Conservation (phyloP, 495 filamentous ascomycete species). For the Acidomyces sp. region DNA sequence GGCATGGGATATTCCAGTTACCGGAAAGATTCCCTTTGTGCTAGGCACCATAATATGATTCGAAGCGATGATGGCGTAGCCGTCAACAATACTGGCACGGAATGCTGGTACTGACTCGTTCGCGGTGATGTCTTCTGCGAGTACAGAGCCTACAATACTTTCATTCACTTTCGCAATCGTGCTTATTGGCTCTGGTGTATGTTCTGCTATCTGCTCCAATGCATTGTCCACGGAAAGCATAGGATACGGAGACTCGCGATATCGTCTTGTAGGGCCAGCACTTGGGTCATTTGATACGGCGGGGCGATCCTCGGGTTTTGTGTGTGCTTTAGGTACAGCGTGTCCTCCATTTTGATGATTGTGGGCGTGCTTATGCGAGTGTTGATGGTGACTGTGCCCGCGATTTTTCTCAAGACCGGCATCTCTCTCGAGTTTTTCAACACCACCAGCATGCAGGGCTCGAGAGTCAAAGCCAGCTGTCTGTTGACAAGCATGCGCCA, state of each 20-base stretch:
- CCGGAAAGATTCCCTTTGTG: slow-evolving; percentile 68
- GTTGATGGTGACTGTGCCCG: slow-evolving; percentile 29
- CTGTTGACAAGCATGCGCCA: slow-evolving; percentile 89
- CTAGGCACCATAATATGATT: slow-evolving; percentile 37
- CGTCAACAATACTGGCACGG: slow-evolving; percentile 91
- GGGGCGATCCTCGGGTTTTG: slow-evolving; percentile 44
- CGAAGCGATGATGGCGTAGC: slow-evolving; percentile 67
- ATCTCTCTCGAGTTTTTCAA: slow-evolving; percentile 71
- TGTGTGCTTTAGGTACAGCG: slow-evolving; percentile 56
- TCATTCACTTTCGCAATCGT: slow-evolving; percentile 46
- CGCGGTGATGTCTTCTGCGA: slow-evolving; percentile 73
- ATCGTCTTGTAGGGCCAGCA: slow-evolving; percentile 61
- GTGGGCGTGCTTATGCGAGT: slow-evolving; percentile 48
- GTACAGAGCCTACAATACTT: slow-evolving; percentile 55
- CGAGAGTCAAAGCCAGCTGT: slow-evolving; percentile 74
- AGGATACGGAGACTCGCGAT: slow-evolving; percentile 79
- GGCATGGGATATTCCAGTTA: slow-evolving; percentile 77
- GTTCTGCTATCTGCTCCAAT: slow-evolving; percentile 50
- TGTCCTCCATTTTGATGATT: slow-evolving; percentile 45
- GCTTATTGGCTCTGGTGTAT: slow-evolving; percentile 48
- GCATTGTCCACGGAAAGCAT: slow-evolving; percentile 82
- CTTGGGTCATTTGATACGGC: slow-evolving; percentile 65
- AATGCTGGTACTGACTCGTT: slow-evolving; percentile 79
- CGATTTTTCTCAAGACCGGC: slow-evolving; percentile 43
- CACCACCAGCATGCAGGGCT: slow-evolving; percentile 62